Evolutionary conservation across 2,329 filamentous ascomycete genomes (phyloP).

Genomic region (Cytospora schulzeri): DNA sequence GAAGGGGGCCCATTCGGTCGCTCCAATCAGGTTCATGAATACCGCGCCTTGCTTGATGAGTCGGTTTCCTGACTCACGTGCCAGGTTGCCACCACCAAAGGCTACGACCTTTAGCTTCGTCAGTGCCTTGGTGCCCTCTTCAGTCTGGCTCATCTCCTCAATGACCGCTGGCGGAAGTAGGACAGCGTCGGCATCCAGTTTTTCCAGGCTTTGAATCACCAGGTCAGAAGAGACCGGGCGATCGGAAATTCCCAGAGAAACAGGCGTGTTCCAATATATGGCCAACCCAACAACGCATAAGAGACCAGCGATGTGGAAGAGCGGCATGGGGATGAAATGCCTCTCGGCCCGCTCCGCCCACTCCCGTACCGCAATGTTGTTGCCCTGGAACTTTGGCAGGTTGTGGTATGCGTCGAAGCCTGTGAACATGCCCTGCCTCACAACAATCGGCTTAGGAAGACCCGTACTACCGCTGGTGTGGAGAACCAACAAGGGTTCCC

Average conservation of each 20-base stretch:
- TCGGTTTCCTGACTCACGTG: constrained; percentile 41
- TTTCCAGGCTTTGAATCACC: constrained; percentile 36
- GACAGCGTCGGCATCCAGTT: constrained; percentile 34
- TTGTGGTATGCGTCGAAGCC: constrained; percentile 38
- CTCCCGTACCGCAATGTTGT: background rate
- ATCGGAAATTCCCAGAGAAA: constrained; percentile 37
- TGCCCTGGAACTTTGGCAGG: constrained; percentile 30
- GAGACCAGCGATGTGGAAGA: constrained; percentile 44
- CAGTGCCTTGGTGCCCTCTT: constrained; percentile 37
- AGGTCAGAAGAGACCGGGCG: constrained; percentile 41
- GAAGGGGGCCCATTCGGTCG: constrained; percentile 42
- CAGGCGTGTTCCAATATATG: constrained; percentile 38
- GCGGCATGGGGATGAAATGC: constrained; percentile 36
- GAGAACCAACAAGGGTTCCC: constrained; percentile 45
- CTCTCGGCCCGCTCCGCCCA: constrained; percentile 14
- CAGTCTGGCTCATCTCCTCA: constrained; percentile 45
- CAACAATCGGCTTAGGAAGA: constrained; percentile 48
- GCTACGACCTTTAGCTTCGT: constrained; percentile 38
- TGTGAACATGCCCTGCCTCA: constrained; percentile 42
- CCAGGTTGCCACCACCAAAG: constrained; percentile 39
- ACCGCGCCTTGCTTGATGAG: constrained; percentile 40
- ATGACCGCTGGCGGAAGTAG: constrained; percentile 44
- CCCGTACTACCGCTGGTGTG: constrained; percentile 52
- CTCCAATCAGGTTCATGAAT: constrained; percentile 42
- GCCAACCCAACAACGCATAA: constrained; percentile 31